Evolutionary conservation across 164 flowering plant species (phyloP), one percentile per base, ranked within the genome.

Genomic region (Hamamelis virginiana): DNA sequence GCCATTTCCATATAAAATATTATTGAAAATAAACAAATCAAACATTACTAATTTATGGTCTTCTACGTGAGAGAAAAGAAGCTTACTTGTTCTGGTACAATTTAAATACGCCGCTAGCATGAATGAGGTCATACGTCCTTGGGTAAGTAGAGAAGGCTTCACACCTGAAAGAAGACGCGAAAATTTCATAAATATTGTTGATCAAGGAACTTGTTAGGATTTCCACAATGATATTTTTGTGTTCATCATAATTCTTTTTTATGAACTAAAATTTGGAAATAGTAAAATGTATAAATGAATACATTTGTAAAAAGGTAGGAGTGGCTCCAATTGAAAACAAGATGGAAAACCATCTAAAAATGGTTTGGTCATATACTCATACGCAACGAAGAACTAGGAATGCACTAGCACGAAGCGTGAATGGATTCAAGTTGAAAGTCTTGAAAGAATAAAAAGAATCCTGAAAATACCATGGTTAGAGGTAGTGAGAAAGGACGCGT

Each of bases 121-220:
- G 97, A 72, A 91, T 84, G 71, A 91, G 73, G 60, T 91, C 94
- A 59, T 89, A 91, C 61, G 94, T 78, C 81, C 97, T 88, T 28
- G 94, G 97, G 75, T 91, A 91, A 5, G 97, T 91, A 38, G 97
- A 91, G 84, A 91, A 91, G 56, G 87, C 97, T 77, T 91, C 97
- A 75, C 97, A 90, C 97, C 97, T 91, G 84, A 67, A 76, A 62
- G 8, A 67, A 48, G 21, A 59, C 1, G 21, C 12, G 62, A 47
- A 53, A 46, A 28, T 44, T 56, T 60, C 22, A 76, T 5, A 59
- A 23, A 51, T 27, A 5, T 58, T 58, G 5, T 28, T 2, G 41
- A 33, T 33, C 41, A 33, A 33, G 41, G 41, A 33, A 33, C 41
- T 33, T 33, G 41, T 33, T 33, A 33, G 41, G 60, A 64, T 67